A percentile compares a stretch with the other conserved stretches of the same genome.
phyloP scores from a whole-genome alignment of 352 stramenopile species.

The Phytopythium sindhum region DNA sequence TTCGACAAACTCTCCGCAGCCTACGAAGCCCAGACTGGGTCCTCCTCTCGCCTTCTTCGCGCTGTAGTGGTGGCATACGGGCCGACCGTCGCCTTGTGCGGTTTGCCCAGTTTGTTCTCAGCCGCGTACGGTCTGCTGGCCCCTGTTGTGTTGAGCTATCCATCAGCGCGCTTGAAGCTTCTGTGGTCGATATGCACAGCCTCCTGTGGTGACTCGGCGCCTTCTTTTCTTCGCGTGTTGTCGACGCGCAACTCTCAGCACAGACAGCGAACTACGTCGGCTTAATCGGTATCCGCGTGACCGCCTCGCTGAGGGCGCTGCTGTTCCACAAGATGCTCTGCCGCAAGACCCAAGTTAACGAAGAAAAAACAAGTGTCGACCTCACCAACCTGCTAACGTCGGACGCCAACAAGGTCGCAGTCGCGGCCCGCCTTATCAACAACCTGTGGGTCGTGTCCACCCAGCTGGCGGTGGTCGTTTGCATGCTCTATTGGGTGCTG shows the following conservation, averaged over 20 bases:
- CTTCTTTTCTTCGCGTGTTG: conserved; percentile 37
- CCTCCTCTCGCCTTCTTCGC: conserved; percentile 13
- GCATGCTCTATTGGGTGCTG: conserved; percentile 44
- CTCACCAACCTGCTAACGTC: conserved; percentile 93
- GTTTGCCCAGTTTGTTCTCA: conserved; percentile 23
- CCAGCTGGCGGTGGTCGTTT: conserved; percentile 28
- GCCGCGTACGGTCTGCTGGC: conserved; percentile 32
- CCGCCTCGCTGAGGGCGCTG: conserved; percentile 32
- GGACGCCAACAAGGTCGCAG: conserved; percentile 69
- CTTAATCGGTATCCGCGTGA: conserved; percentile 27
- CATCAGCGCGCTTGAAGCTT: conserved; percentile 25
- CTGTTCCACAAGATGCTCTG: conserved; percentile 44
- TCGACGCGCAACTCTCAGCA: conserved; percentile 20
- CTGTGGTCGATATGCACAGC: conserved; percentile 22
- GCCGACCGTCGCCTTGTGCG: conserved; percentile 21
- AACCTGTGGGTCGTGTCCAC: conserved; percentile 45
- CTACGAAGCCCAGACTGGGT: conserved; percentile 17
- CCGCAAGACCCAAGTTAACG: conserved; percentile 8
- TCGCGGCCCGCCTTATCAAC: conserved; percentile 44
- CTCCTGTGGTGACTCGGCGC: conserved; percentile 27
- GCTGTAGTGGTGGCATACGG: conserved; percentile 29
- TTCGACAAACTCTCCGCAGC: conserved; percentile 24
- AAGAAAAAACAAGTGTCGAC: conserved; percentile 34
- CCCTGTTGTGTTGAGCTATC: conserved; percentile 45
- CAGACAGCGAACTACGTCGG: conserved; percentile 27